A percentile compares a stretch with the other conserved stretches of the same genome.
Conservation (phyloP, 352 stramenopile genomes). For the Phytophthora sp. region DNA sequence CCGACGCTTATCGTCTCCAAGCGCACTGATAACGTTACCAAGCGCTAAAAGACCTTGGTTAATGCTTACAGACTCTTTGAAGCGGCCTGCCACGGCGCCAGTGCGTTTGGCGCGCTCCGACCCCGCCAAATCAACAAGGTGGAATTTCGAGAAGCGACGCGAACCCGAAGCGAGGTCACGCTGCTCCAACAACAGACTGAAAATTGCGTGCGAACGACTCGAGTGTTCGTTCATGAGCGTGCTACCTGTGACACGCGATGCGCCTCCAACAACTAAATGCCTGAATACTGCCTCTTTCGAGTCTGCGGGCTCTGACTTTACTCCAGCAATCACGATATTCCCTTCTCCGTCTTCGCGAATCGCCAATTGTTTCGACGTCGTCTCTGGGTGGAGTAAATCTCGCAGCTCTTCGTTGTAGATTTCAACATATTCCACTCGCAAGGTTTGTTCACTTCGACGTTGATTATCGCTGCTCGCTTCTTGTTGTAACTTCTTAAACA, state of each 20-base stretch:
- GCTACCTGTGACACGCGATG: conserved; percentile 82
- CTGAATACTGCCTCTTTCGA: conserved; percentile 83
- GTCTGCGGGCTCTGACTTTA: conserved; percentile 81
- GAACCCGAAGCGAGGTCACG: conserved; percentile 45
- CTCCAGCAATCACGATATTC: conserved; percentile 81
- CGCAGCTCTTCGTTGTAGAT: conserved; percentile 99
- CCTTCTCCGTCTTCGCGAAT: conserved; percentile 84
- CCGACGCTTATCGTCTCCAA: conserved; percentile 91
- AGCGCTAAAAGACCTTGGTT: conserved; percentile 95
- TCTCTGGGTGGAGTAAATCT: conserved; percentile 92
- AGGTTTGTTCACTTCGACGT: conserved; percentile 66
- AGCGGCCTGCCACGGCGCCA: conserved; percentile 81
- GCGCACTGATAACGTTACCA: conserved; percentile 95
- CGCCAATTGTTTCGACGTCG: conserved; percentile 72
- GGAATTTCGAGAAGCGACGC: conserved; percentile 89
- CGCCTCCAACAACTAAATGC: conserved; percentile 79
- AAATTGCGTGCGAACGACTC: conserved; percentile 91
- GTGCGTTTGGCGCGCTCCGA: conserved; percentile 95
- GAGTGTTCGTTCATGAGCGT: conserved; percentile 93
- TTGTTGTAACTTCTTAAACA: conserved; percentile 71
- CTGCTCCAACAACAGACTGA: conserved; percentile 88
- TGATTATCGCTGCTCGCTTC: conserved; percentile 44
- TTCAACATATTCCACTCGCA: conserved; percentile 97
- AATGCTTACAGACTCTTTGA: conserved; percentile 96
- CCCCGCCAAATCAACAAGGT: conserved; percentile 96